A percentile compares a stretch with the other conserved stretches of the same genome.
Conservation (phyloP, 805 yeast genomes). For the Naumovozyma castellii region DNA sequence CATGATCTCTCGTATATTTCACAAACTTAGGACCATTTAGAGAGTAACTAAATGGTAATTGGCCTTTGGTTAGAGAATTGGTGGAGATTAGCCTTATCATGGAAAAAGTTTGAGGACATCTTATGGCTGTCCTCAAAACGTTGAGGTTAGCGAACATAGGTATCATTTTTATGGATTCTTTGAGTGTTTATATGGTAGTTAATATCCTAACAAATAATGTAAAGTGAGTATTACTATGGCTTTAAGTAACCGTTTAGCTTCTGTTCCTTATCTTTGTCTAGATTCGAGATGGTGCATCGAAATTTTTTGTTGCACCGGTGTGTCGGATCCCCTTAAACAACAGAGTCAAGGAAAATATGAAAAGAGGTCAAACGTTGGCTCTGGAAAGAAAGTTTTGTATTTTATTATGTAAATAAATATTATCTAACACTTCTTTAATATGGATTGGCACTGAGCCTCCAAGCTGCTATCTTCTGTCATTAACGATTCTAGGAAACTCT, state of each 20-base stretch:
- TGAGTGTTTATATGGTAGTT: too few relatives aligned
- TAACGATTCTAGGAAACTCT: slow-evolving; percentile 23
- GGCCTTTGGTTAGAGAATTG: slow-evolving; percentile 24
- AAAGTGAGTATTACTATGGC: not conserved
- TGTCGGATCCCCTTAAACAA: not conserved
- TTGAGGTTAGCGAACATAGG: not conserved
- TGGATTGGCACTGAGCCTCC: slow-evolving; percentile 20
- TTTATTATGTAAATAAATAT: not conserved
- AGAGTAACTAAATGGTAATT: slow-evolving; percentile 27
- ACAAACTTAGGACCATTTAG: slow-evolving; percentile 31
- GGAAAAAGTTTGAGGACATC: not conserved
- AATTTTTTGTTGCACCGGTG: too few relatives aligned
- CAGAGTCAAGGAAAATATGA: not conserved
- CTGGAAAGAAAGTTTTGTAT: slow-evolving; percentile 8
- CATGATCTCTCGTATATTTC: slow-evolving; percentile 82
- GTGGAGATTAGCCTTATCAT: slow-evolving; percentile 7
- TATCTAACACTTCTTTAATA: slow-evolving; percentile 19
- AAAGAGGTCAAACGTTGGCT: not conserved
- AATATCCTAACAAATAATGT: too few relatives aligned
- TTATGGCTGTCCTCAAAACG: not conserved
- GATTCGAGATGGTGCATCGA: too few relatives aligned
- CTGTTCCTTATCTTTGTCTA: too few relatives aligned
- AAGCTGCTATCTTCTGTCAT: slow-evolving; percentile 19
- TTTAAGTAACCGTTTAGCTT: too few relatives aligned
- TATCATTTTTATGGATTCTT: not conserved